A percentile compares a stretch with the other conserved stretches of the same genome.
Conservation (phyloP, 1,139 yeast genomes). For the Blastobotrys indianensis region DNA sequence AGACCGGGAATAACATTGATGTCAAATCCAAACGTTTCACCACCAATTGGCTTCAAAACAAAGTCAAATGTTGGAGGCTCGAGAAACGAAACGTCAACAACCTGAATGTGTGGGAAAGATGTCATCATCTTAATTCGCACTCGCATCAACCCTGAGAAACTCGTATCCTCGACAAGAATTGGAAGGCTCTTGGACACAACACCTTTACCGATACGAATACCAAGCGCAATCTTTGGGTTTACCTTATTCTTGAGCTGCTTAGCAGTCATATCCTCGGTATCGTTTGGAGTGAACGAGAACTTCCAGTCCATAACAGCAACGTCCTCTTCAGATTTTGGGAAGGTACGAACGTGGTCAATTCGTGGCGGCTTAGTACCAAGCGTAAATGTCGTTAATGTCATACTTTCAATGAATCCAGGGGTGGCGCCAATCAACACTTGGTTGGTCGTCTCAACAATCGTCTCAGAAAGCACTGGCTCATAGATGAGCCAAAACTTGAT, state of each 20-base stretch:
- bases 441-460: constrained; percentile 78
- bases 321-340: constrained; percentile 81
- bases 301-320: constrained; percentile 96
- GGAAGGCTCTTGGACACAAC: constrained; percentile 37
- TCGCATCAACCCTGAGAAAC: constrained; percentile 63
- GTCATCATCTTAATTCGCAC: constrained; percentile 84
- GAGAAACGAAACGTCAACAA: constrained; percentile 74
- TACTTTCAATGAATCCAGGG: constrained; percentile 73
- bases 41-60: constrained; percentile 66
- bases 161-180: constrained; percentile 42
- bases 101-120: constrained; percentile 87
- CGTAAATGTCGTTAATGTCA: constrained; percentile 85
- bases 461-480: constrained; percentile 86
- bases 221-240: constrained; percentile 58
- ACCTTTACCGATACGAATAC: constrained; percentile 39
- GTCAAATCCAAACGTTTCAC: constrained; percentile 80
- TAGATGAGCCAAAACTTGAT: constrained; percentile 87
- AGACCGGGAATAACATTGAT: constrained; percentile 81
- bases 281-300: constrained; percentile 85
- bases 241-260: constrained; percentile 80
- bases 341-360: constrained; percentile 80
- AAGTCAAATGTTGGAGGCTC: constrained; percentile 88
- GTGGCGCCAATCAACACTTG: constrained; percentile 67
- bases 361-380: constrained; percentile 95
- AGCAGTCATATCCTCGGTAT: constrained; percentile 70